Evolutionary conservation across 768 basidiomycete genomes (phyloP), one percentile per base, ranked within the genome.

Genomic region (Suillus spraguei): DNA sequence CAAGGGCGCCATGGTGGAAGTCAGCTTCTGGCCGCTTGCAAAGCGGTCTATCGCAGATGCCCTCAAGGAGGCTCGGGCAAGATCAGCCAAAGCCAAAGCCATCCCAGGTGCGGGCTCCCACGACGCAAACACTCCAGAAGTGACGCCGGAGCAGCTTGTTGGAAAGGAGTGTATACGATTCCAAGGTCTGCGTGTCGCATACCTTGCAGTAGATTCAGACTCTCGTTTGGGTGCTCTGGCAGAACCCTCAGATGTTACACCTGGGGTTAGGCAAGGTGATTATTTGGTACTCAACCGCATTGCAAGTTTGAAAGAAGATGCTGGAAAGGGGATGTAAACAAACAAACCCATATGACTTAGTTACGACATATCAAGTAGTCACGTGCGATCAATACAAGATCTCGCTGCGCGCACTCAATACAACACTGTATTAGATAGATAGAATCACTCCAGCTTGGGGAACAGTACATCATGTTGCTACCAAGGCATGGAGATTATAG

Each of bases 141-240:
- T 89, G 24, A 92, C 88, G 7, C 71, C 74, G 4, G 89, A 87
- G 61, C 92, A 94, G 74, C 81, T 97, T 46, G 85, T 93, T 52
- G 97, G 92, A 33, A 91, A 91, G 74, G 97, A 99, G 76, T 93
- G 90, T 72, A 85, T 99, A 61, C 85, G 97, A 44, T 99, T 99
- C 88, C 97, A 99, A 78, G 97, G 95, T 9, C 82, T 98, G 71
- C 88, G 97, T 11, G 89, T 98, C 54, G 97, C 91, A 3, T 99
- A 98, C 80, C 99, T 99, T 71, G 85, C 93, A 22, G 80, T 99
- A 33, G 97, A 99, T 74, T 90, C 88, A 75, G 96, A 98, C 70
- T 80, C 95, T 42, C 81, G 83, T 41, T 70, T 95, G 41, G 85
- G 83, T 17, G 85, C 83, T 61, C 74, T 97, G 35, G 84, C 88